Evolutionary conservation across 805 yeast genomes (phyloP), one percentile per base, ranked within the genome.

Genomic region (Lachancea lanzarotensis): DNA sequence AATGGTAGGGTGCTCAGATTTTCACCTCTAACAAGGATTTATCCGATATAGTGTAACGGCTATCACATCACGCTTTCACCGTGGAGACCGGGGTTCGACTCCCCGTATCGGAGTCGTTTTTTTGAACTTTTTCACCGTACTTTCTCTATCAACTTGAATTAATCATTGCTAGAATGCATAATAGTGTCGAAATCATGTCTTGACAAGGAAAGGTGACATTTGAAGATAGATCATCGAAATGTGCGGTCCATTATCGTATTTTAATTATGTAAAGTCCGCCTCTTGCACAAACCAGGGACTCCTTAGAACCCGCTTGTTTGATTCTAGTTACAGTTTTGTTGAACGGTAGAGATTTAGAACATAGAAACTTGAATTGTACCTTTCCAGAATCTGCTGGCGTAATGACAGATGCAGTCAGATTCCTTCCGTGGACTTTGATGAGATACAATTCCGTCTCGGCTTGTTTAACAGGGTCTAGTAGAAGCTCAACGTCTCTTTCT

Each of bases 31-130:
- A 12, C 13, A 22, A 29, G 31, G 31, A 29, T 11, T 29, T 27
- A 38, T 51, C 54, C 54, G 54, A 51, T 51, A 49, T 51, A 49
- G 54, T 51, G 54, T 51, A 51, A 51, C 54, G 54, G 54, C 54
- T 49, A 51, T 51, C 54, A 51, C 54, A 51, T 29, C 35, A 27
- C 42, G 42, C 42, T 38, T 38, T 38, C 42, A 38, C 42, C 42
- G 42, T 27, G 42, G 42, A 38, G 42, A 38, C 42, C 42, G 42
- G 42, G 42, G 42, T 38, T 38, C 42, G 42, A 38, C 42, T 38
- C 42, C 42, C 42, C 42, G 42, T 38, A 38, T 38, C 42, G 42
- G 42, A 38, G 42, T 38, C 18, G 45, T 52, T 17, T 38, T 38
- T 38, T n/a, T 30, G 7, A 4, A 22, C 8, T 8, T 22, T 22